Percentiles rank a stretch among this genome's conserved stretches.
These are phyloP conservation scores for Fonsecaea pugnacius DNA, from an alignment of 2,329 filamentous ascomycete genomes.

Conservation along the genomic window DNA sequence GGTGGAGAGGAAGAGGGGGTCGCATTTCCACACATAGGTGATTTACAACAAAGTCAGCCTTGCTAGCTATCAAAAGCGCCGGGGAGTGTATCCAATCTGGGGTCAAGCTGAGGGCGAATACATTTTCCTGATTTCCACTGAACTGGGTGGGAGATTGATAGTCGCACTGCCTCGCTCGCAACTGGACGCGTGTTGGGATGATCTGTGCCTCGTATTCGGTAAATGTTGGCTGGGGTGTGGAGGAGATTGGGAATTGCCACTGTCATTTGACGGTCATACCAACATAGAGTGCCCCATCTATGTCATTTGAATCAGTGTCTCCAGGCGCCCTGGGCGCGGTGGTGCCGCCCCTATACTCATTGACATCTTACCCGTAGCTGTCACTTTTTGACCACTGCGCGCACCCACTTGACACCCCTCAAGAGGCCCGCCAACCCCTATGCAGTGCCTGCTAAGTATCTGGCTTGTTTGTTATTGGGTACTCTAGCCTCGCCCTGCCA, in stretches of 20 bases:
- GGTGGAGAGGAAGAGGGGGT: not conserved
- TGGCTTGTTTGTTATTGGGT: not conserved
- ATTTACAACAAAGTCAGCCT: not conserved
- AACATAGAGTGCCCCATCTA: not conserved
- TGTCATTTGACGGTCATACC: not conserved
- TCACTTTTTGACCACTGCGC: not conserved
- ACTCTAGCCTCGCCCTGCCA: slow-evolving; percentile 11
- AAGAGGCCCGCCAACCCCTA: not conserved
- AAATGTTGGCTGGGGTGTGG: not conserved
- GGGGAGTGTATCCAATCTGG: not conserved
- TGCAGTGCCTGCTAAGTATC: not conserved
- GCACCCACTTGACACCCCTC: not conserved
- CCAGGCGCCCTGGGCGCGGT: too few relatives aligned
- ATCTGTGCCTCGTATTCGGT: not conserved
- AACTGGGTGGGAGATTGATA: not conserved
- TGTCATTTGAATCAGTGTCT: too few relatives aligned
- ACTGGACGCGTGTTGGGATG: not conserved
- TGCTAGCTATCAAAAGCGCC: not conserved
- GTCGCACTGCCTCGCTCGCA: not conserved
- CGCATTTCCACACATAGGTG: not conserved
- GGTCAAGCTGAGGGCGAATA: not conserved
- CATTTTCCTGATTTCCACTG: not conserved
- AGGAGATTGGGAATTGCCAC: not conserved
- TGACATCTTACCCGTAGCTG: not conserved
- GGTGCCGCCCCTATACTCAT: too few relatives aligned